Conservation (phyloP, 306 rosid species). For the Dalbergia cultrata region DNA sequence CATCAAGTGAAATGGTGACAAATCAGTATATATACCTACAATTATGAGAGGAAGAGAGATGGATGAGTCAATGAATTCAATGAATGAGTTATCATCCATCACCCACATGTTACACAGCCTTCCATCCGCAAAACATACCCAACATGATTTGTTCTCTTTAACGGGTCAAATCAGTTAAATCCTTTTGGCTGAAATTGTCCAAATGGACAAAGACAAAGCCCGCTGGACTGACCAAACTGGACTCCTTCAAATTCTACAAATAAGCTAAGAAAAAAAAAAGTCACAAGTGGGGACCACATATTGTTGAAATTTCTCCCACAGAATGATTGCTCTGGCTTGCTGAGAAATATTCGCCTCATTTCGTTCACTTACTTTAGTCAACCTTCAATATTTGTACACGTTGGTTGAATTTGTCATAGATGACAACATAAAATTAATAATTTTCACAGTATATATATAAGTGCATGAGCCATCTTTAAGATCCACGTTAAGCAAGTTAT, state of each 20-base stretch:
- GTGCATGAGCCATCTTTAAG: neutral
- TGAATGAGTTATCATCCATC: too few relatives aligned
- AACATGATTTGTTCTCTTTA: constrained; percentile 18
- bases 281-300: constrained; percentile 17
- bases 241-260: constrained; percentile 11
- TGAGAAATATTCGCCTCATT: neutral
- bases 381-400: constrained; percentile 23
- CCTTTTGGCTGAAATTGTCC: constrained; percentile 38
- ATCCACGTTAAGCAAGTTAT: neutral
- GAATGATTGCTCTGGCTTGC: constrained; percentile 23
- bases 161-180: constrained; percentile 42
- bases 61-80: constrained; percentile 60
- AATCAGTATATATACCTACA: too few relatives aligned
- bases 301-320: neutral
- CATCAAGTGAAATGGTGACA: too few relatives aligned
- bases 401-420: neutral
- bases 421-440: constrained; percentile 36
- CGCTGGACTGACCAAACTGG: constrained; percentile 35
- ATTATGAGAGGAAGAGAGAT: too few relatives aligned
- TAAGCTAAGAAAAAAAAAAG: too few relatives aligned
- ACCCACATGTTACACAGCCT: too few relatives aligned
- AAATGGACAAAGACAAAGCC: constrained; percentile 36
- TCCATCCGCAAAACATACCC: neutral
- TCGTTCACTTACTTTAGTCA: constrained; percentile 43
- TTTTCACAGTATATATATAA: constrained; percentile 26